Percentiles rank a stretch among this genome's conserved stretches.
These are phyloP conservation scores for Cucurbita maxima DNA, from an alignment of 306 rosid genomes.

Conservation along the genomic window DNA sequence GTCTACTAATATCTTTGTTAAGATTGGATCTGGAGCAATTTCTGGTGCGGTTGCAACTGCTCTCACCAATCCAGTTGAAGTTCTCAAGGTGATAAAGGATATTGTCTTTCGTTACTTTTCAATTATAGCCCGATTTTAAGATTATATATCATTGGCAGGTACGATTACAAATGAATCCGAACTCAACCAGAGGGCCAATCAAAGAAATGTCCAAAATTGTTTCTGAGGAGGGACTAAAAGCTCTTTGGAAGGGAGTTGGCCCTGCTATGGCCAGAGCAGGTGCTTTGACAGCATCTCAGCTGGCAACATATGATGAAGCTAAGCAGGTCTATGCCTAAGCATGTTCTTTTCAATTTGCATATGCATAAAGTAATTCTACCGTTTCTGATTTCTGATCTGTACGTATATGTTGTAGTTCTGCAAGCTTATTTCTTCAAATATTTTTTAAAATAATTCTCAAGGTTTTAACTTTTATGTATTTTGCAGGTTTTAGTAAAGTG, in stretches of 20 bases:
- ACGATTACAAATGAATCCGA: constrained; percentile 79
- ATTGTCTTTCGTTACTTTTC: not conserved
- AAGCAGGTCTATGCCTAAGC: constrained; percentile 69
- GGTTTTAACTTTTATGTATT: constrained; percentile 10
- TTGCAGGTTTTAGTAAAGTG: constrained; percentile 53
- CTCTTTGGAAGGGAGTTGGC: constrained; percentile 88
- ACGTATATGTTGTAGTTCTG: not conserved
- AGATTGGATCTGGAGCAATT: constrained; percentile 75
- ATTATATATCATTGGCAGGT: constrained; percentile 42
- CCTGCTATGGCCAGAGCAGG: constrained; percentile 97
- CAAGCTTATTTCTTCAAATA: not conserved
- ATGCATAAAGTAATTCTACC: constrained; percentile 20
- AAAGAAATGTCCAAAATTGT: constrained; percentile 45
- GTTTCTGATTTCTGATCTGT: constrained; percentile 11
- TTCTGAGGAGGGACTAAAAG: constrained; percentile 65
- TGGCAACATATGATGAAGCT: constrained; percentile 85
- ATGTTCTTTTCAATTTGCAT: constrained; percentile 26
- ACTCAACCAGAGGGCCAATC: constrained; percentile 30
- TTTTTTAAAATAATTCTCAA: not conserved
- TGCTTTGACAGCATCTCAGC: constrained; percentile 83
- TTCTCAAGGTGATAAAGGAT: constrained; percentile 57
- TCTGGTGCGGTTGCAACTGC: constrained; percentile 76
- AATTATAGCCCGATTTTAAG: constrained; percentile 6
- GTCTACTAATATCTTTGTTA: constrained; percentile 62
- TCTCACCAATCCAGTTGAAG: constrained; percentile 85